Evolutionary conservation across 441 rosid species (phyloP), one percentile per base, ranked within the genome.

Genomic region (Erysimum pusillum): DNA sequence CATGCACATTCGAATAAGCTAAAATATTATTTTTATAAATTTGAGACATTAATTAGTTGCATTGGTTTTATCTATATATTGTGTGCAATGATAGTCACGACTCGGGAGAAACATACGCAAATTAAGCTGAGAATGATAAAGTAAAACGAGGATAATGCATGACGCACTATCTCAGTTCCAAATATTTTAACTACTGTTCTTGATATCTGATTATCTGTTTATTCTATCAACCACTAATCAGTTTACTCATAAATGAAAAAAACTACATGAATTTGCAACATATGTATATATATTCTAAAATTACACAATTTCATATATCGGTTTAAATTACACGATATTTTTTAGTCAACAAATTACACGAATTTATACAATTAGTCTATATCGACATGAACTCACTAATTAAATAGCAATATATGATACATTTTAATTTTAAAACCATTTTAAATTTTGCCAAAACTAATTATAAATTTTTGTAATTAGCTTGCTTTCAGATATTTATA

Each of bases 131-230:
- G 34, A 63, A 63, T 70, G 51, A 65, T 45, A 67, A 80, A 57
- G 65, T 61, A 68, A 67, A 18, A 65, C 67, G 52, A 75, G 69
- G 63, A 77, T 72, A 77, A 73, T 76, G 83, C 80, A 74, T 73
- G 59, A 69, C 63, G 80, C 87, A 80, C 81, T 79, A 77, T 34
- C 77, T 68, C 60, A 5, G 14, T 62, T 68, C 48, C 56, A 31
- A 60, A 67, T 35, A 57, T 63, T 41, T 41, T 36, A 42, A 31
- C 66, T 52, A 70, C 76, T 64, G 10, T 36, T 75, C 58, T 42
- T 57, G 70, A 72, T 34, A 74, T 63, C 48, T 69, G 53, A 15
- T 69, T 44, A 54, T 76, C 65, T 62, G 12, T 70, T 56, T 79
- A 45, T 32, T 58, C 39, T 58, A 41, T 42, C 69, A 70, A 6